phyloP scores from a whole-genome alignment of 495 filamentous ascomycete species.

The Penicillium malachiteum region DNA sequence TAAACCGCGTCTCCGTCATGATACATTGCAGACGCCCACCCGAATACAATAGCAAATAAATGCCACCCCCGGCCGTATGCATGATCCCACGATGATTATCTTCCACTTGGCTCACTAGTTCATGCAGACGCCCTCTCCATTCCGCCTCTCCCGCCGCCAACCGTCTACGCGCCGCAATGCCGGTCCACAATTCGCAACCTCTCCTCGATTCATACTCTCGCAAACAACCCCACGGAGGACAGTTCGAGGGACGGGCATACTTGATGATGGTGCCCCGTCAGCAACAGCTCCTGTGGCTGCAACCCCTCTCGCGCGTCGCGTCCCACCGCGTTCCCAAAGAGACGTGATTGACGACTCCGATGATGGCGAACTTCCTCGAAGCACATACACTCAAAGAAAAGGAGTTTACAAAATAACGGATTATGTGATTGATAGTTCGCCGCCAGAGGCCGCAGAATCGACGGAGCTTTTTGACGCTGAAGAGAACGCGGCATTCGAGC shows the following conservation, averaged over 20 bases:
- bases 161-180: constrained; percentile 26
- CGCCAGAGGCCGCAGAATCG: constrained; percentile 9
- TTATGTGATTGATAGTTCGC: constrained; percentile 23
- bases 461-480: constrained; percentile 15
- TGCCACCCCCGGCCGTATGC: constrained; percentile 20
- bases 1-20: not conserved
- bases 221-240: constrained; percentile 15
- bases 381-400: not conserved
- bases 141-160: constrained; percentile 29
- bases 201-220: constrained; percentile 42
- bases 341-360: constrained; percentile 41
- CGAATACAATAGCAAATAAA: not conserved
- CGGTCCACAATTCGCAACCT: constrained; percentile 42
- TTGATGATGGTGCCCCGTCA: constrained; percentile 21
- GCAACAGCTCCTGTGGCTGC: constrained; percentile 14
- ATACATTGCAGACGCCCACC: not conserved
- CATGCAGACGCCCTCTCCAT: constrained; percentile 34
- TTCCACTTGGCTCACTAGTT: not conserved
- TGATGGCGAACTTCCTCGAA: constrained; percentile 16
- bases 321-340: constrained; percentile 19
- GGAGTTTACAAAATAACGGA: constrained; percentile 2
- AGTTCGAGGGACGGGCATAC: constrained; percentile 19
- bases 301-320: constrained; percentile 3
- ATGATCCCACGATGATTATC: not conserved
- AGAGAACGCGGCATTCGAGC: constrained; percentile 34